Base-by-base conservation (phyloP, 1,284 basidiomycete species). In the Uromyces viciae-fabae region DNA sequence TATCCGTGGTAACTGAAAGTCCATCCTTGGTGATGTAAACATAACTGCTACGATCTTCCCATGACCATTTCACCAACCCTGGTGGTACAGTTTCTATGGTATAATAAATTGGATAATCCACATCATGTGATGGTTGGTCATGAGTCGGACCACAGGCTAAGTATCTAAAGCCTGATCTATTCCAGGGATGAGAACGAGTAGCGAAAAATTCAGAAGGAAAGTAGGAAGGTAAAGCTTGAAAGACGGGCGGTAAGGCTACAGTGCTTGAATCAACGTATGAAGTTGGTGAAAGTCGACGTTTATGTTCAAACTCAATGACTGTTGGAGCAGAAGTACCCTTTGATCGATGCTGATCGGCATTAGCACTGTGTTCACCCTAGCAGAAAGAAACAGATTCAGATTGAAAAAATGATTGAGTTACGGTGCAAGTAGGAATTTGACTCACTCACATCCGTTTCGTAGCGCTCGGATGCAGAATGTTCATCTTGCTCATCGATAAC, bases 1-100 rank as follows among this genome's bases (percentile, higher is more conserved):
- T 92, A 85, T 93, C 92, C 2, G 95, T 93, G 3, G 90, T 89
- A 73, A 94, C 87, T 0, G 91, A 90, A 3, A 92, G 85, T 0
- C 93, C 95, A 83, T 96, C 92, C 66, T 90, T 90, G 0, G 93
- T 92, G 81, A 97, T 90, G 81, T 92, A 91, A 73, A 96, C 86
- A 83, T 88, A 90, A 2, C 85, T 82, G 2, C 88, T 88, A 31
- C 94, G 90, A 86, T 96, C 94, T 85, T 94, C 82, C 85, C 85
- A 86, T 52, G 83, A 84, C 85, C 85, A 86, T 66, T 73, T 74
- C 25, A 74, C 78, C 38, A 38, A 22, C 2, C 60, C 42, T 42
- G 52, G 42, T 43, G 78, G 78, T n/a, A 54, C 28, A 36, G 56
- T 74, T 52, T 81, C 69, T 28, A 81, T 81, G n/a, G 78, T 73